Evolutionary conservation across 371 early-diverging fungal genomes (phyloP).

Genomic region (Rhizopus sp.): DNA sequence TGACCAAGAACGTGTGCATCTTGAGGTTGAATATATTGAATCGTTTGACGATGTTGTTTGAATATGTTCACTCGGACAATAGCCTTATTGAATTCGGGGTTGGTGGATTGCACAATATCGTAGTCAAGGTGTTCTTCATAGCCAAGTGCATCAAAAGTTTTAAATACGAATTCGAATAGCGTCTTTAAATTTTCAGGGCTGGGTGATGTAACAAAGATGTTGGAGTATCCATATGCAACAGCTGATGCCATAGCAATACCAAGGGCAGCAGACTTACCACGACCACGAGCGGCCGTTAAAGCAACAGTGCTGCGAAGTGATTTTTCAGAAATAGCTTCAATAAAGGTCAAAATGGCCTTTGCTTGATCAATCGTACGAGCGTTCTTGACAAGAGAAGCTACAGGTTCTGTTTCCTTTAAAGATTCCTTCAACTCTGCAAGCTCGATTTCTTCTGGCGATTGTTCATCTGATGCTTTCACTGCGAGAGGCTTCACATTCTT

Average conservation of each 20-base stretch:
- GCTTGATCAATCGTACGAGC: conserved; percentile 95
- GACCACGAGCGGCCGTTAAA: conserved; percentile 97
- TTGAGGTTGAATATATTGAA: conserved; percentile 97
- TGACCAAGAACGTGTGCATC: conserved; percentile 92
- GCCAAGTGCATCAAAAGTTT: conserved; percentile 95
- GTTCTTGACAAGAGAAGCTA: conserved; percentile 78
- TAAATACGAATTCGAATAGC: conserved; percentile 96
- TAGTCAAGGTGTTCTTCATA: conserved; percentile 98
- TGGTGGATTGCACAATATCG: conserved; percentile 94
- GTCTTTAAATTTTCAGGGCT: conserved; percentile 98
- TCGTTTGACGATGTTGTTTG: conserved; percentile 96
- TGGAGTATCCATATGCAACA: conserved; percentile 97
- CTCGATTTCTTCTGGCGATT: conserved; percentile 71
- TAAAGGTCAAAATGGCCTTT: conserved; percentile 91
- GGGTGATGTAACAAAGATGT: conserved; percentile 98
- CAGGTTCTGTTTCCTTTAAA: conserved; percentile 85
- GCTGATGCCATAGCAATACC: conserved; percentile 97
- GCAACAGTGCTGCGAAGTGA: conserved; percentile 89
- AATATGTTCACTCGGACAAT: conserved; percentile 96
- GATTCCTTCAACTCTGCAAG: conserved; percentile 81
- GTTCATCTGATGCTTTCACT: conserved; percentile 53
- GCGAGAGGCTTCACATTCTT: conserved; percentile 89
- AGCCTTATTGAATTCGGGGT: conserved; percentile 92
- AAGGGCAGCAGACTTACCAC: conserved; percentile 99
- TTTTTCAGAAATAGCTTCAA: conserved; percentile 94